Evolutionary conservation across 768 basidiomycete species (phyloP).

Genomic region (Mrakia hoshinonis): DNA sequence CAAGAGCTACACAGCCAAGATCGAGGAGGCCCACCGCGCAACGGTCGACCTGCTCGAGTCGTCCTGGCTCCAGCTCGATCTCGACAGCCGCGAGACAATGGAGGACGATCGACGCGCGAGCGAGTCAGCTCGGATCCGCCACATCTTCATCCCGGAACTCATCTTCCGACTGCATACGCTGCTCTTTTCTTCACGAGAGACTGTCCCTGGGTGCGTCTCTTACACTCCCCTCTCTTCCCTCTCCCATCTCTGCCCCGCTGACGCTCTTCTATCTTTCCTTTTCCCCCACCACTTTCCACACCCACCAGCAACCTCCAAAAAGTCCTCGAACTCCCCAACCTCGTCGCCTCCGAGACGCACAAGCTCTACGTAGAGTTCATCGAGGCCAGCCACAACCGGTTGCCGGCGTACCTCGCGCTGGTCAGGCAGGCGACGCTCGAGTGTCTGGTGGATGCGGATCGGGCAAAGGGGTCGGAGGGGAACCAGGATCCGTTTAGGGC

Average conservation of each 20-base stretch:
- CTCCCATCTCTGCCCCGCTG: neutral
- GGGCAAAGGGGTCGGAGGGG: neutral
- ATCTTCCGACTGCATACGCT: slow-evolving; percentile 73
- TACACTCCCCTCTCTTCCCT: neutral
- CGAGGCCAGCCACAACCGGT: slow-evolving; percentile 2
- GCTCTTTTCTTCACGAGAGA: slow-evolving; percentile 55
- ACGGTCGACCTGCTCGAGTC: slow-evolving; percentile 33
- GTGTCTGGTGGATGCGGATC: neutral
- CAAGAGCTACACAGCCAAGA: slow-evolving; percentile 32
- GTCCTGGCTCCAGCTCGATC: slow-evolving; percentile 34
- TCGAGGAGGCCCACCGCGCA: slow-evolving; percentile 27
- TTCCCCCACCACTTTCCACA: neutral
- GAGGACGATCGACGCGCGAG: slow-evolving; percentile 51
- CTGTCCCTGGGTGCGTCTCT: slow-evolving; percentile 57
- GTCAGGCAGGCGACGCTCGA: slow-evolving; percentile 15
- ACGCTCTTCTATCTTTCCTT: neutral
- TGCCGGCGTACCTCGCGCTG: slow-evolving; percentile 25
- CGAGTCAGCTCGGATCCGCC: slow-evolving; percentile 72
- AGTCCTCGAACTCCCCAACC: slow-evolving; percentile 66
- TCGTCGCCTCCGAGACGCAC: slow-evolving; percentile 80
- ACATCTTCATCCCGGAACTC: slow-evolving; percentile 81
- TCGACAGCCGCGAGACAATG: neutral
- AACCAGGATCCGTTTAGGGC: slow-evolving; percentile 2
- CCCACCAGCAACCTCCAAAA: slow-evolving; percentile 68
- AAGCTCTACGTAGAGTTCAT: slow-evolving; percentile 63